Percentiles rank a stretch among this genome's conserved stretches.
phyloP scores from a whole-genome alignment of 352 stramenopile species.

The Globisporangium echinulatum region DNA sequence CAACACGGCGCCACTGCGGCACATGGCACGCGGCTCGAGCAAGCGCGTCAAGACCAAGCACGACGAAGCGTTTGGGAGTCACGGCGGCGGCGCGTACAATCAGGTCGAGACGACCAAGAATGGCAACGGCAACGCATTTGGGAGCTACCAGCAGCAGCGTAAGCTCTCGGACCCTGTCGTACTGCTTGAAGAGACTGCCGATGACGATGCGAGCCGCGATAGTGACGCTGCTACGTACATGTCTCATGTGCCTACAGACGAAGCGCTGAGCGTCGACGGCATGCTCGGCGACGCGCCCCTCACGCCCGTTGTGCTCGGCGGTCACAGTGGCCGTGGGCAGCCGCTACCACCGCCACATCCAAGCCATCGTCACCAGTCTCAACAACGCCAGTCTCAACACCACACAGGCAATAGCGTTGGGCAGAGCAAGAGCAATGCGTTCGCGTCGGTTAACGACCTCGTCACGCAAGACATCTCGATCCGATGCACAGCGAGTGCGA shows the following conservation, averaged over 20 bases:
- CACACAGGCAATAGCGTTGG: constrained; percentile 23
- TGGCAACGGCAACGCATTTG: constrained; percentile 24
- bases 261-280: constrained; percentile 43
- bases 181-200: constrained; percentile 7
- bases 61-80: constrained; percentile 22
- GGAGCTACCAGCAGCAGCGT: constrained; percentile 23
- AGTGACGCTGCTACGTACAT: constrained; percentile 15
- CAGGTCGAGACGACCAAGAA: constrained; percentile 52
- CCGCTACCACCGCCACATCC: too few species aligned
- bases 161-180: constrained; percentile 31
- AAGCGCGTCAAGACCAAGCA: constrained; percentile 43
- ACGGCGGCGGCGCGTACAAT: constrained; percentile 28
- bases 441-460: constrained; percentile 42
- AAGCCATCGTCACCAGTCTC: too few species aligned
- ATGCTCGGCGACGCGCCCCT: constrained; percentile 46
- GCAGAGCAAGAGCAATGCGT: constrained; percentile 24
- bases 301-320: constrained; percentile 38
- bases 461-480: constrained; percentile 44
- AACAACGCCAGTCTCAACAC: neutral
- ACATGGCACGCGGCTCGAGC: constrained; percentile 17
- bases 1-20: constrained; percentile 5
- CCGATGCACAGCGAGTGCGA: constrained; percentile 42
- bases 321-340: constrained; percentile 5
- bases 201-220: constrained; percentile 18
- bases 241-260: constrained; percentile 29